phyloP scores from a whole-genome alignment of 2,329 filamentous ascomycete genomes.

The Colletotrichum sp. region DNA sequence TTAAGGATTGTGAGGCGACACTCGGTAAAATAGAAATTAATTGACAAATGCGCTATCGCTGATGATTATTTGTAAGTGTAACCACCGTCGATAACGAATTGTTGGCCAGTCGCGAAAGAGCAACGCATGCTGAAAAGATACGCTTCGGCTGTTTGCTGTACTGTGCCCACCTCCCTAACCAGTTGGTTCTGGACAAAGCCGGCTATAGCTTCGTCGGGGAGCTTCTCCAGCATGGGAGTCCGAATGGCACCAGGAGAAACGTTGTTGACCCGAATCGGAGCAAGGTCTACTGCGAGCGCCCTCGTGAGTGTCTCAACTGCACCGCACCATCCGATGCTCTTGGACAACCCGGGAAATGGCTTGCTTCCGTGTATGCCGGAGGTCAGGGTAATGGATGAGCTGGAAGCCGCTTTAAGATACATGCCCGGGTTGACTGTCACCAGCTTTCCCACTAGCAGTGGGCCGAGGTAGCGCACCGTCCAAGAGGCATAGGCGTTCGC shows the following conservation, averaged over 20 bases:
- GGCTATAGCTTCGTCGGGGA: not conserved
- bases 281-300: not conserved
- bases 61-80: not conserved
- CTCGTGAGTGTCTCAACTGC: not conserved
- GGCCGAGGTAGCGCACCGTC: not conserved
- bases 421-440: not conserved
- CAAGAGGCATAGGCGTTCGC: not conserved
- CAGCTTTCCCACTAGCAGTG: not conserved
- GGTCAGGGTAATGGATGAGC: not conserved
- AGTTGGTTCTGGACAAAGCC: not conserved
- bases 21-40: not conserved
- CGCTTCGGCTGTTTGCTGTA: not conserved
- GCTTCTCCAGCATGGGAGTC: not conserved
- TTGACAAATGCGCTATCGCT: not conserved
- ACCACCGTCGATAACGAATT: not conserved
- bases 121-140: not conserved
- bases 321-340: not conserved
- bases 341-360: not conserved
- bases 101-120: not conserved
- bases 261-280: not conserved
- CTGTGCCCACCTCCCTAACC: not conserved
- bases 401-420: not conserved
- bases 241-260: not conserved
- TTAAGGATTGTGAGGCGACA: not conserved
- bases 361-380: not conserved